Conservation (phyloP, 305 asterid genomes). For the Lippia alba region DNA sequence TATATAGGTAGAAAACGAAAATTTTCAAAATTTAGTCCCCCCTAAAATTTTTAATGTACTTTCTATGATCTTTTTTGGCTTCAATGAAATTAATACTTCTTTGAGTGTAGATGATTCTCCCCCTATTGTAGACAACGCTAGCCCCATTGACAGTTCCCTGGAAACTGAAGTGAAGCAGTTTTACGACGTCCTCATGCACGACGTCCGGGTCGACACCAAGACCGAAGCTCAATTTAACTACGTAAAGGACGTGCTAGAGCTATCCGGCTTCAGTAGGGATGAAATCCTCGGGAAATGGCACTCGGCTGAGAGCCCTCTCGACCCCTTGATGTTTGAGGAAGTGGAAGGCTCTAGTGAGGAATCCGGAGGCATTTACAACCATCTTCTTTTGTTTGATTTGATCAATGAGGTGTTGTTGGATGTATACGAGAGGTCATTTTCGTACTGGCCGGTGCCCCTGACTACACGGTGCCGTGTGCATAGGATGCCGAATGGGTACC, state of each 20-base stretch:
- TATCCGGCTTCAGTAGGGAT: slow-evolving; percentile 67
- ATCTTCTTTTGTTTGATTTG: slow-evolving; percentile 68
- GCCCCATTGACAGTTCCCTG: slow-evolving; percentile 6
- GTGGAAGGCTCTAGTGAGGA: slow-evolving; percentile 38
- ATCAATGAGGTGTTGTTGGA: slow-evolving; percentile 69
- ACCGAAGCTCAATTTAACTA: slow-evolving; percentile 61
- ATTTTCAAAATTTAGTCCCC: no score
- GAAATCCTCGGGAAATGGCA: slow-evolving; percentile 62
- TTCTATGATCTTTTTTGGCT: no score
- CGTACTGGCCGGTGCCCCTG: slow-evolving; percentile 71
- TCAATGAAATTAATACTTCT: background rate
- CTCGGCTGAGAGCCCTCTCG: slow-evolving; percentile 52
- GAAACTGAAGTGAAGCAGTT: slow-evolving; percentile 38
- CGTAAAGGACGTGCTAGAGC: slow-evolving; percentile 67
- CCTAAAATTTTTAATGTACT: no score
- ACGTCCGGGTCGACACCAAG: slow-evolving; percentile 44
- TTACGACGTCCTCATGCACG: slow-evolving; percentile 33
- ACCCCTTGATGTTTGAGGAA: slow-evolving; percentile 61
- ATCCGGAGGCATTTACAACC: slow-evolving; percentile 45
- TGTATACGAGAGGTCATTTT: slow-evolving; percentile 63
- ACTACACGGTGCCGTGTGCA: slow-evolving; percentile 54
- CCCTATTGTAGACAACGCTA: slow-evolving; percentile 20
- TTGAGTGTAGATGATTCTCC: slow-evolving; percentile 36
- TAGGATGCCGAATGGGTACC: slow-evolving; percentile 62
- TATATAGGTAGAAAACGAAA: no score